Evolutionary conservation across 805 yeast species (phyloP).

Genomic region (Lipomyces japonicus): DNA sequence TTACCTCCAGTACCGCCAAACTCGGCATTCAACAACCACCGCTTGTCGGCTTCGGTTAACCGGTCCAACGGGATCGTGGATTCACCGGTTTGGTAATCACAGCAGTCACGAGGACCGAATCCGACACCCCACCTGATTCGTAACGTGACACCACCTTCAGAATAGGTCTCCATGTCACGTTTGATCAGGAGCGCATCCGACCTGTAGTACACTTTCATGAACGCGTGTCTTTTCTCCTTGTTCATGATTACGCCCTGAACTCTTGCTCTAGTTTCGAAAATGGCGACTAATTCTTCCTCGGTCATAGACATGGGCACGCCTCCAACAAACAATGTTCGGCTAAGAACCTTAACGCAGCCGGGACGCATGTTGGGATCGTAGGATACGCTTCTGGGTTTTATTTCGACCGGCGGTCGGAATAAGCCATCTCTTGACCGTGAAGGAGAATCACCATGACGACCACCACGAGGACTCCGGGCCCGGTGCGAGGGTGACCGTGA

Average conservation of each 20-base stretch:
- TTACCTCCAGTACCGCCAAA: conserved; percentile 97
- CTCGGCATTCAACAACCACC: conserved; percentile 85
- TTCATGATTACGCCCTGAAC: conserved; percentile 88
- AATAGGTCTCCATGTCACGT: conserved; percentile 54
- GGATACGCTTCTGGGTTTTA: conserved; percentile 57
- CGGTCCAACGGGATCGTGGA: conserved; percentile 83
- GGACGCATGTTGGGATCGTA: conserved; percentile 69
- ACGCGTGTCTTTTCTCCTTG: conserved; percentile 89
- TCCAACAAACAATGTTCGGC: conserved; percentile 90
- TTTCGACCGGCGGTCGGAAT: conserved; percentile 22
- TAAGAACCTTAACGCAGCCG: conserved; percentile 74
- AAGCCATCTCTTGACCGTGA: conserved; percentile 6
- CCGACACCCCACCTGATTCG: conserved; percentile 99
- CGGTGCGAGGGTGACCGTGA: conserved; percentile 31
- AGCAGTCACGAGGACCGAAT: conserved; percentile 97
- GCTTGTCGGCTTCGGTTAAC: conserved; percentile 87
- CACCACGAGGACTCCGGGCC: conserved; percentile 27
- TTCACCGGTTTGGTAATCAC: conserved; percentile 87
- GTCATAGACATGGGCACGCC: conserved; percentile 82
- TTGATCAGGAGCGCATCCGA: conserved; percentile 84
- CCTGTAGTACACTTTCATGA: conserved; percentile 89
- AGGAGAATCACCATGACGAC: conserved; percentile 3
- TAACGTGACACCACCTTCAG: conserved; percentile 58
- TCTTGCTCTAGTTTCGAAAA: conserved; percentile 79
- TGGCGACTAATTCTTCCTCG: conserved; percentile 63